phyloP scores from a whole-genome alignment of 2,329 filamentous ascomycete genomes.

The Fusarium tupiense region DNA sequence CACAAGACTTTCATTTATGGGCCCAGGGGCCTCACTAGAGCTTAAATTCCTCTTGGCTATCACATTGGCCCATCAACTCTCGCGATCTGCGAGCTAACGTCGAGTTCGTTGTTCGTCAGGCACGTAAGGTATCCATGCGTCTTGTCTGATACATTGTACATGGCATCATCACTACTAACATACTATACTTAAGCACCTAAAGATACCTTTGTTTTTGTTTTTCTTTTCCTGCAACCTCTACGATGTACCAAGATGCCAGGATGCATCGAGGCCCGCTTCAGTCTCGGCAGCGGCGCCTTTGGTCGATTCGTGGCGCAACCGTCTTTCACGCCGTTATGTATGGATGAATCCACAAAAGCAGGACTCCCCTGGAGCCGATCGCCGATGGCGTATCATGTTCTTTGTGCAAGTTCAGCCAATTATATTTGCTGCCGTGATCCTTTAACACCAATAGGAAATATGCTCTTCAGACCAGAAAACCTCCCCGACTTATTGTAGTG shows the following conservation, averaged over 20 bases:
- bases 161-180: neutral
- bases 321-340: conserved; percentile 21
- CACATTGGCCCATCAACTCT: conserved; percentile 1
- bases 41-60: neutral
- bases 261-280: conserved; percentile 9
- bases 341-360: conserved; percentile 11
- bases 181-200: no score
- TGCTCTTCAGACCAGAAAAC: conserved; percentile 1
- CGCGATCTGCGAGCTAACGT: neutral
- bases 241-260: neutral
- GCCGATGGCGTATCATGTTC: conserved; percentile 29
- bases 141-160: conserved; percentile 10
- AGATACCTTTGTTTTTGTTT: neutral
- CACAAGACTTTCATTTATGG: conserved; percentile 22
- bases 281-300: conserved; percentile 31
- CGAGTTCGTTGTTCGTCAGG: neutral
- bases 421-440: neutral
- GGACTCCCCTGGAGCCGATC: conserved; percentile 28
- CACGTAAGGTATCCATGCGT: conserved; percentile 24
- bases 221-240: neutral
- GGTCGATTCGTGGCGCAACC: conserved; percentile 27
- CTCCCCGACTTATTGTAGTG: neutral
- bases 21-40: neutral
- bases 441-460: neutral
- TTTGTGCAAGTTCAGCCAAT: conserved; percentile 6